Conservation (phyloP, 345 rosid species). For the Lepidium aucheri region DNA sequence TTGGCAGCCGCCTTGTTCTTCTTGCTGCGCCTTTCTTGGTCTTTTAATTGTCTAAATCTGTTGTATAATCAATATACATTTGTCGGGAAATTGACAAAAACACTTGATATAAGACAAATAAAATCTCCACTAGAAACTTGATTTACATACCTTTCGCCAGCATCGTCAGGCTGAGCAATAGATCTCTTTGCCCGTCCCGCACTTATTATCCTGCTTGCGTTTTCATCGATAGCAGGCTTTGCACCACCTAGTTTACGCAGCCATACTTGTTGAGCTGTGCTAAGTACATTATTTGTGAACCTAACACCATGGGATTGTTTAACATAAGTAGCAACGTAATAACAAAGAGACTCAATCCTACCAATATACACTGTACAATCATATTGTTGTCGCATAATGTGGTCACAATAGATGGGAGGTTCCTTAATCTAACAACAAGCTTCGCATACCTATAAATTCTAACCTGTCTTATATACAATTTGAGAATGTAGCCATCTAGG, state of each 20-base stretch:
- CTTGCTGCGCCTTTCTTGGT: slow-evolving; percentile 54
- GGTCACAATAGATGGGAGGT: neutral
- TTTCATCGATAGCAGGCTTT: slow-evolving; percentile 65
- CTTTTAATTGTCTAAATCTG: slow-evolving; percentile 80
- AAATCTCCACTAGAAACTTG: neutral
- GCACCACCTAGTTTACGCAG: slow-evolving; percentile 95
- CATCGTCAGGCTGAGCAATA: slow-evolving; percentile 53
- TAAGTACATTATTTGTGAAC: slow-evolving; percentile 90
- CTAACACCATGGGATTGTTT: slow-evolving; percentile 27
- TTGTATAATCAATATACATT: neutral
- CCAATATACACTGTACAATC: neutral
- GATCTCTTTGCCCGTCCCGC: slow-evolving; percentile 95
- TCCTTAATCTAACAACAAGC: neutral
- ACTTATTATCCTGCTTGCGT: slow-evolving; percentile 76
- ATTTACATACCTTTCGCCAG: slow-evolving; percentile 59
- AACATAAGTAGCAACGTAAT: neutral
- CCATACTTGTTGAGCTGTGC: slow-evolving; percentile 98
- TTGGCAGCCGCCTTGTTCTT: slow-evolving; percentile 45
- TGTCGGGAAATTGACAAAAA: neutral
- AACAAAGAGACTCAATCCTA: neutral
- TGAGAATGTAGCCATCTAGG: neutral
- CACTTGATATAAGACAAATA: neutral
- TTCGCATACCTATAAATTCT: neutral
- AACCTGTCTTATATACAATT: neutral
- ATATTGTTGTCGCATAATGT: neutral